Conservation (phyloP, 345 rosid genomes). For the Populus pruinosa region DNA sequence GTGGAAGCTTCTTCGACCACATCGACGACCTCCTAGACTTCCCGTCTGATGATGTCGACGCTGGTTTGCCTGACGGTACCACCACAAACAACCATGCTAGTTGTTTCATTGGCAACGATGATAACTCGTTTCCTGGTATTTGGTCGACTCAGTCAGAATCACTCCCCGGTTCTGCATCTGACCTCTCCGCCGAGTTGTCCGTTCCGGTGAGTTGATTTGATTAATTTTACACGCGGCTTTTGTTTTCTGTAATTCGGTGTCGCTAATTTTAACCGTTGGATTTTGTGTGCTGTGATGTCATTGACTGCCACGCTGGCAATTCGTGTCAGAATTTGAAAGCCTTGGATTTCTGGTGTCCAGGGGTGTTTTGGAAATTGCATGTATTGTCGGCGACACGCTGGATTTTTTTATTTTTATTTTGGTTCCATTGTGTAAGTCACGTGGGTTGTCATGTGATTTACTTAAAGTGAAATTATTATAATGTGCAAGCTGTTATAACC, state of each 20-base stretch:
- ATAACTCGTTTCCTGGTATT: conserved; percentile 50
- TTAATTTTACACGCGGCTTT: background rate
- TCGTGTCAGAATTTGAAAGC: background rate
- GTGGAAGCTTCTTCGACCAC: conserved; percentile 91
- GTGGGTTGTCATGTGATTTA: conserved; percentile 36
- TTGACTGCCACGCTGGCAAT: background rate
- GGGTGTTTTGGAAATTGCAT: conserved; percentile 7
- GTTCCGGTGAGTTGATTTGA: conserved; percentile 67
- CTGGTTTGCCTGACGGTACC: conserved; percentile 25
- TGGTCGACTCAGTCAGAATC: conserved; percentile 72
- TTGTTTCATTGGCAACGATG: background rate
- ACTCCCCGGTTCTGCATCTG: conserved; percentile 51
- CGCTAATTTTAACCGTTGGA: conserved; percentile 4
- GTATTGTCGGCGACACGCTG: conserved; percentile 32
- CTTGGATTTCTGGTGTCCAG: background rate
- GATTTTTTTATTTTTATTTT: conserved; percentile 6
- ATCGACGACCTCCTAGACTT: conserved; percentile 87
- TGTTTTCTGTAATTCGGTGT: background rate
- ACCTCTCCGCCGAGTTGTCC: conserved; percentile 74
- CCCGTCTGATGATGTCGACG: conserved; percentile 65
- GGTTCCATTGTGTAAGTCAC: conserved; percentile 33
- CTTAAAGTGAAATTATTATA: conserved; percentile 4
- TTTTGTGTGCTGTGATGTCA: conserved; percentile 17
- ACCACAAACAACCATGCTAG: background rate
- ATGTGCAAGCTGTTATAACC: background rate